These are phyloP conservation scores for Chloropicon primus DNA, from an alignment of 139 green algal species.

Conservation along the genomic window DNA sequence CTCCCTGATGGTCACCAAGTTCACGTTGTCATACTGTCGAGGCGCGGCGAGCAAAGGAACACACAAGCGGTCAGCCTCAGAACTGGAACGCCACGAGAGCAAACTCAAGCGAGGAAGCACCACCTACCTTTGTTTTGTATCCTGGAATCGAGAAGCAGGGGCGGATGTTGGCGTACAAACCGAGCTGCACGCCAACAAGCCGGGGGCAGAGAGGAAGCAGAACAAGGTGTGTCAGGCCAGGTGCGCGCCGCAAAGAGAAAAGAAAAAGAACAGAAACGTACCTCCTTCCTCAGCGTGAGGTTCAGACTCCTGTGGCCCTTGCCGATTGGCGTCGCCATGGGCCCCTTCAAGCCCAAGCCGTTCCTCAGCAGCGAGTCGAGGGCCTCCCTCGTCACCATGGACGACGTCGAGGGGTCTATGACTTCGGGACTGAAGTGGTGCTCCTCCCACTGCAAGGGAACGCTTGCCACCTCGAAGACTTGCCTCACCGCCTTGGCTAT, in stretches of 20 bases:
- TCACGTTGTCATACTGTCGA: conserved; percentile 86
- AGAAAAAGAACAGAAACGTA: no score
- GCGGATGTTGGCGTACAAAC: conserved; percentile 89
- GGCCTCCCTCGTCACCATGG: conserved; percentile 79
- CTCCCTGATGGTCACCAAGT: conserved; percentile 91
- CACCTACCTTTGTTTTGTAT: conserved; percentile 43
- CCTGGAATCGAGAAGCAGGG: conserved; percentile 77
- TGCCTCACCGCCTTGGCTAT: conserved; percentile 66
- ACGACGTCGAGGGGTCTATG: not conserved
- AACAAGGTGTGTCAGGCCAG: no score
- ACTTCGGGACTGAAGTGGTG: not conserved
- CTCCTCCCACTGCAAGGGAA: conserved; percentile 80
- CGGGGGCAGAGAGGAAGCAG: no score
- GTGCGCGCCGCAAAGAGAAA: no score
- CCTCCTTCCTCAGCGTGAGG: conserved; percentile 91
- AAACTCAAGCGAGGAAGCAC: not conserved
- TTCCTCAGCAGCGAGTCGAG: conserved; percentile 73
- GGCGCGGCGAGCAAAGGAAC: conserved; percentile 32
- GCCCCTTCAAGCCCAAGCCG: conserved; percentile 87
- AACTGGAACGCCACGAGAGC: not conserved
- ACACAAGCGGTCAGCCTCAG: not conserved
- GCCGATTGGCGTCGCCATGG: conserved; percentile 94
- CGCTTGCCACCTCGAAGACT: conserved; percentile 63
- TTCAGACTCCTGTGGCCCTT: conserved; percentile 89
- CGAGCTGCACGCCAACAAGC: no score